A percentile compares a stretch with the other conserved stretches of the same genome.
Conservation (phyloP, 371 early-diverging fungal genomes). For the Haplosporangium sp. region DNA sequence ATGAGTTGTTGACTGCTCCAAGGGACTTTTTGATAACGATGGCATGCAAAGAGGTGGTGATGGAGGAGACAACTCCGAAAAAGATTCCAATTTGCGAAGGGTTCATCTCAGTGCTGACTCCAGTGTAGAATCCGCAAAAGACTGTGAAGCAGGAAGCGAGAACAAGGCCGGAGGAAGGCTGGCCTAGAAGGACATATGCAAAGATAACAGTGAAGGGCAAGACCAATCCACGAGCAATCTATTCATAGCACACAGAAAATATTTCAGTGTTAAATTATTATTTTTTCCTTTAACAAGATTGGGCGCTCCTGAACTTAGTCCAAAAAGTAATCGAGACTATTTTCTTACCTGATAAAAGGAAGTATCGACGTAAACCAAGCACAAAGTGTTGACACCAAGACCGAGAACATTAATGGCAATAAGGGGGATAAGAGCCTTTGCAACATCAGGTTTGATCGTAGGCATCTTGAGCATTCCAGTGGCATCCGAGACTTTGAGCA, state of each 20-base stretch:
- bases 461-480: slow-evolving; percentile 58
- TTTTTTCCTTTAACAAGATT: not conserved
- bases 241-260: not conserved
- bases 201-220: slow-evolving; percentile 67
- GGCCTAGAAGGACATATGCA: slow-evolving; percentile 48
- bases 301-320: not conserved
- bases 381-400: slow-evolving; percentile 64
- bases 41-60: slow-evolving; percentile 70
- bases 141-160: slow-evolving; percentile 61
- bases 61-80: slow-evolving; percentile 62
- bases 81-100: slow-evolving; percentile 52
- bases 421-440: slow-evolving; percentile 53
- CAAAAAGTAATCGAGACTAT: not conserved
- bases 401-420: slow-evolving; percentile 66
- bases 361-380: slow-evolving; percentile 67
- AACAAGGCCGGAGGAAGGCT: slow-evolving; percentile 53
- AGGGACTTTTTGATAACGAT: slow-evolving; percentile 68
- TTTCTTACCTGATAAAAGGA: slow-evolving; percentile 65
- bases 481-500: slow-evolving; percentile 44
- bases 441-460: slow-evolving; percentile 26
- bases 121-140: slow-evolving; percentile 64
- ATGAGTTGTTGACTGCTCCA: slow-evolving; percentile 58
- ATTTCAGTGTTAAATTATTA: not conserved
- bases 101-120: slow-evolving; percentile 59
- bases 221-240: slow-evolving; percentile 66